Conservation (phyloP, 2,329 filamentous ascomycete genomes). For the Nakataea oryzae region DNA sequence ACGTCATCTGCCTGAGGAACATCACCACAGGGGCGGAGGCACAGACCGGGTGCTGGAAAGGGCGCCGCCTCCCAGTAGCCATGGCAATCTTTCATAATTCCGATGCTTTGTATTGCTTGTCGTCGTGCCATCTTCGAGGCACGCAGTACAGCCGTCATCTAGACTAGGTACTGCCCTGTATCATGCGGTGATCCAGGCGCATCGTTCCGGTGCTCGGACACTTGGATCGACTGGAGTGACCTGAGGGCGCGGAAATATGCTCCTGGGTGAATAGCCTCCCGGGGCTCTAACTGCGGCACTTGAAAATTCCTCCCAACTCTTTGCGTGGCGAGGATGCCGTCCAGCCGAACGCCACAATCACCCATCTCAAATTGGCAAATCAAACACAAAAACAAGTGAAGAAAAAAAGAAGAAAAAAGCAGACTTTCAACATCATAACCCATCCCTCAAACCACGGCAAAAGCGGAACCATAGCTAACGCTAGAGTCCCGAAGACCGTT, state of each 20-base stretch:
- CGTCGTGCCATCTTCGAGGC: background rate
- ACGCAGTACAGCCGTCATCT: background rate
- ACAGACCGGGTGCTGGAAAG: too few species aligned
- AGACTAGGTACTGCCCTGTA: background rate
- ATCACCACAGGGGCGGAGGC: background rate
- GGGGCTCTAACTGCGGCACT: background rate
- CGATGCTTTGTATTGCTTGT: background rate
- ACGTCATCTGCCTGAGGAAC: background rate
- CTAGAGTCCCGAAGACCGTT: conserved; percentile 62
- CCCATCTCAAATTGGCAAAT: background rate
- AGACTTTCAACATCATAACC: background rate
- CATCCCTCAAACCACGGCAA: conserved; percentile 54
- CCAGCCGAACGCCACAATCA: background rate
- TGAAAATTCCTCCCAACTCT: too few species aligned
- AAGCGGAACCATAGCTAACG: conserved; percentile 91
- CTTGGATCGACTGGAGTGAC: too few species aligned
- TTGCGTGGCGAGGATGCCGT: too few species aligned
- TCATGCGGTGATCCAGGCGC: background rate
- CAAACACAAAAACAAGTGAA: background rate
- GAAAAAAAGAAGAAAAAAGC: background rate
- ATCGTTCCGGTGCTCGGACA: background rate
- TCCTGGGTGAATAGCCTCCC: background rate
- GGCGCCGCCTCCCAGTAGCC: too few species aligned
- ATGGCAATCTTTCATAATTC: background rate
- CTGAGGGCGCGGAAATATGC: too few species aligned